Evolutionary conservation across 2,329 filamentous ascomycete genomes (phyloP), one percentile per base, ranked within the genome.

Genomic region (Sphaerulina musiva): DNA sequence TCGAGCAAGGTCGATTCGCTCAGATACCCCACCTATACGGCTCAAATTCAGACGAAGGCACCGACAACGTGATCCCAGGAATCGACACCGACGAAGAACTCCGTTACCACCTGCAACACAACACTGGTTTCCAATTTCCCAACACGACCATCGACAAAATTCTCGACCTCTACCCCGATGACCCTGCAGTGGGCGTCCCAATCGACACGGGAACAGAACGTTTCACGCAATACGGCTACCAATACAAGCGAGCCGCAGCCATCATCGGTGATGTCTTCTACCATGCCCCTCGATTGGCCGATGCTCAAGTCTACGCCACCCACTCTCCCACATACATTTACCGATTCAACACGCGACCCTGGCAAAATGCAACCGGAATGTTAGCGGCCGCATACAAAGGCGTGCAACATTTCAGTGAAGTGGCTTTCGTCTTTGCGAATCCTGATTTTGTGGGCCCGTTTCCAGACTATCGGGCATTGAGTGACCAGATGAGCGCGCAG

Each of bases 21-120:
- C 76, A 80, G 46, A 79, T 87, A 0, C 62, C 65, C 1, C 77
- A 86, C 40, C 73, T 88, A 6, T 72, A 77, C 31, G 84, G 85
- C 36, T 78, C 77, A 29, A 87, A 85, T 65, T 78, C 77, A 1
- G 84, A 87, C 60, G 85, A 88, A 66, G 85, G 82, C 4, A 78
- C 78, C 0, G 72, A 73, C 1, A 84, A 84, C 62, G 77, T 74
- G 0, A 74, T 76, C 6, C 78, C 76, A 9, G 76, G 84, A 55
- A 78, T 77, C 1, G 78, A 75, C 12, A 71, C 69, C 23, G 58
- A 65, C 47, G 55, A 55, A 29, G 57, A 61, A 17, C 46, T 59
- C 8, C 48, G 51, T 23, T 50, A 53, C 51, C 59, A 57, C 41
- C 48, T 61, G 14, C n/a, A 50, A 4, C 49, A 56, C 11, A 56